Evolutionary conservation across 1,139 yeast species (phyloP), one percentile per base, ranked within the genome.

Genomic region (Kurtzmaniella quercitrusa): DNA sequence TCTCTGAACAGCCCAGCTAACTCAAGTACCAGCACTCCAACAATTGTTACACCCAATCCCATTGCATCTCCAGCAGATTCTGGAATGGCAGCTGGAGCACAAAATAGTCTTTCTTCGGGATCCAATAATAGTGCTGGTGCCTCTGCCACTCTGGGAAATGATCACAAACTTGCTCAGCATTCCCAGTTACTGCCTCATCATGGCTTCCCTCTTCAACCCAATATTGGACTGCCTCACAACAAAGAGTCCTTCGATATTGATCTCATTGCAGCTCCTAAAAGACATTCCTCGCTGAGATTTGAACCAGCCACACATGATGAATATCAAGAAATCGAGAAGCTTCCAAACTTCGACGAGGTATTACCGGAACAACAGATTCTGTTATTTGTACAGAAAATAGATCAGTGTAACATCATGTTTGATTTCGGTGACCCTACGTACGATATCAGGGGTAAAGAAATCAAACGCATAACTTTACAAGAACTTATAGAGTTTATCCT

Each of bases 391-490:
- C 86, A 85, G 54, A 93, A 93, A 58, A 82, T 91, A 45, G 96
- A 89, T 56, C 98, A 94, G 65, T 93, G 98, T 71, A 88, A 88
- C 61, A 82, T 89, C 36, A 81, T 93, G 71, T 93, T 93, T 68
- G 97, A 93, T 66, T 93, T 93, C 60, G 80, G 82, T 57, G 98
- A 93, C 63, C 96, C 98, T 6, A 85, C 96, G 11, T 82, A 83
- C 46, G 98, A 93, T 63, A 80, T 89, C 44, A 80, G 87, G 54
- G 97, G 98, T 42, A 93, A 93, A 61, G 98, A 93, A 60, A 79
- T 91, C 56, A 93, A 93, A 65, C 74, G 95, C 48, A 74, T 80
- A 43, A 88, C 97, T 1, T 71, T 94, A 45, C 91, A 85, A 58
- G 98, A 93, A 62, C 77, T 93, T 54, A 84, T 89, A 46, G 95